Base-by-base conservation (phyloP, 352 stramenopile species). In the Globisporangium iwayamae region DNA sequence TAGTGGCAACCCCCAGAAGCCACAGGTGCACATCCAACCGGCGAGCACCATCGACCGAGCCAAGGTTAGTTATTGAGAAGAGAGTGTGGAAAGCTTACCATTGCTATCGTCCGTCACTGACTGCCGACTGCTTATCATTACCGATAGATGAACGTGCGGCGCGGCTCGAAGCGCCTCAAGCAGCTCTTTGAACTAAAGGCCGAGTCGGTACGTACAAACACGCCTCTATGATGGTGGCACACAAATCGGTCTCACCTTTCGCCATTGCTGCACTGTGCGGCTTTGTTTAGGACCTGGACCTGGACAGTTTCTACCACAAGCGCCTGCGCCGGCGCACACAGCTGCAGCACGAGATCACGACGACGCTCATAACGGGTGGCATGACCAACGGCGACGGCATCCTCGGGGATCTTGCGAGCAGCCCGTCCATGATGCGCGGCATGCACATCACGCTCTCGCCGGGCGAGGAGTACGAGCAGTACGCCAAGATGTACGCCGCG, bases 381-480 rank as follows among this genome's bases (percentile, higher is more conserved):
- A 38, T 67, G 28, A 60, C 75, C 20, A 50, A 59, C 52, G 38
- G 52, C 38, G 65, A 85, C 51, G 64, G 60, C 13, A 64, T 63
- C 53, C n/a, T 69, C 25, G 61, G 65, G 16, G 59, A 63, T 41
- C 64, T 75, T 28, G 57, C 74, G 11, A 59, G 56, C 56, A 74
- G 75, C 54, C 75, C 70, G 0, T 75, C 68, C 14, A 75, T 78
- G 71, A 68, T 59, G 28, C 72, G 80, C 10, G 72, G 78, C 46
- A 83, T 89, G 41, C 75, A 70, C 60, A 83, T 89, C 78, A 82
- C 80, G 18, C 78, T 89, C 34, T 89, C 80, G 22, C 80, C 80
- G 1, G 80, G 78, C 22, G 80, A 89, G 62, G 80, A 89, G 47
- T 89, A 87, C 52, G 80, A 87, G 69, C 83, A 89, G 51, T 87